Percentiles rank a stretch among this genome's conserved stretches.
Evolutionary conservation across 78 protist species (phyloP).

Genomic region (Dictyostelium capitatum): DNA sequence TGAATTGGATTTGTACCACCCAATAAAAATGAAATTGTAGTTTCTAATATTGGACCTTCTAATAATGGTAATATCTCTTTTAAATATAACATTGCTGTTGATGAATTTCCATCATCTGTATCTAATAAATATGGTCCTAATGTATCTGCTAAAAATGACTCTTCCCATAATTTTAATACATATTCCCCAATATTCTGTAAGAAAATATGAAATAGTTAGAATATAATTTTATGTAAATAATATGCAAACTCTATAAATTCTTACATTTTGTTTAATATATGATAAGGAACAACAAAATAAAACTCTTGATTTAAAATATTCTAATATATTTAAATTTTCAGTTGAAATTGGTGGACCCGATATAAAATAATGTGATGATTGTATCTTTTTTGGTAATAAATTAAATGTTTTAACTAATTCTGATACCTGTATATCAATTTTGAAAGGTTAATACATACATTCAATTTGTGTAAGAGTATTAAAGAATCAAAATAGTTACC

Average conservation of each 20-base stretch:
- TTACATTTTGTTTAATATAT: slow-evolving; percentile 56
- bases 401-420: slow-evolving; percentile 49
- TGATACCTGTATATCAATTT: slow-evolving; percentile 22
- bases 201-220: no score
- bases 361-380: slow-evolving; percentile 34
- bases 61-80: slow-evolving; percentile 64
- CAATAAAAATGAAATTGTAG: slow-evolving; percentile 46
- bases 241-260: no score
- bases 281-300: slow-evolving; percentile 63
- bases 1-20: slow-evolving; percentile 35
- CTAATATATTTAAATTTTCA: slow-evolving; percentile 49
- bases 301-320: slow-evolving; percentile 65
- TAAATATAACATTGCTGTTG: slow-evolving; percentile 65
- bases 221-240: no score
- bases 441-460: no score
- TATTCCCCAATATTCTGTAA: slow-evolving; percentile 64
- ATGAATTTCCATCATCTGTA: slow-evolving; percentile 9
- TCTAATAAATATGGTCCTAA: slow-evolving; percentile 53
- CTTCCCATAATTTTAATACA: slow-evolving; percentile 72
- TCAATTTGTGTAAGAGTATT: not conserved
- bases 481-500: not conserved
- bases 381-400: slow-evolving; percentile 48
- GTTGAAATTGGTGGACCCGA: slow-evolving; percentile 80
- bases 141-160: slow-evolving; percentile 66
- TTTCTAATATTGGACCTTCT: slow-evolving; percentile 26